phyloP scores from a whole-genome alignment of 805 yeast genomes.

The Saccharomycopsis sp. region DNA sequence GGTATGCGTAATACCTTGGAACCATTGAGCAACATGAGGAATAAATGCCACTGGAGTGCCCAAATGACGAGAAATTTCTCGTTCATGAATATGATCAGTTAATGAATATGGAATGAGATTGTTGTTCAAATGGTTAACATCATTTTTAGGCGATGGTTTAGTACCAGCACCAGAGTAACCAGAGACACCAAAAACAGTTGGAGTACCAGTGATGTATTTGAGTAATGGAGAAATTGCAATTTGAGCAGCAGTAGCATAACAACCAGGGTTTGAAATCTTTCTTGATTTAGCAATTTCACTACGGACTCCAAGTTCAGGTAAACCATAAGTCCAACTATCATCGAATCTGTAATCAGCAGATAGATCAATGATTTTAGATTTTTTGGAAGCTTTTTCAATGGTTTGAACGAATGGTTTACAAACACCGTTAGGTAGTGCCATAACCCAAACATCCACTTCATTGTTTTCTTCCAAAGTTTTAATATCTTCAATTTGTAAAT shows the following conservation, averaged over 20 bases:
- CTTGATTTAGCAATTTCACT: constrained; percentile 57
- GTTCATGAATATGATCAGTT: constrained; percentile 96
- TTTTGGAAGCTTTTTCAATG: constrained; percentile 61
- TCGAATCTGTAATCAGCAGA: constrained; percentile 97
- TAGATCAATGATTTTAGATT: constrained; percentile 80
- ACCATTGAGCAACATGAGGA: constrained; percentile 99
- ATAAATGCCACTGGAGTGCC: constrained; percentile 79
- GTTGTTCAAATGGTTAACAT: constrained; percentile 61
- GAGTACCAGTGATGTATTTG: constrained; percentile 59
- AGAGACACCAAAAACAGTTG: constrained; percentile 89
- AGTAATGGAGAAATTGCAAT: constrained; percentile 78
- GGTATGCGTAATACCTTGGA: constrained; percentile 95
- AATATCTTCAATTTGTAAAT: constrained; percentile 82
- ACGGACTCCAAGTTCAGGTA: constrained; percentile 85
- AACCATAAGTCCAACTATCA: constrained; percentile 86
- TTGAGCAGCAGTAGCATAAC: constrained; percentile 99
- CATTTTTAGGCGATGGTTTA: constrained; percentile 95
- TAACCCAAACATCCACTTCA: constrained; percentile 93
- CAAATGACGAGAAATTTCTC: constrained; percentile 77
- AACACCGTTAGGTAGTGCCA: constrained; percentile 98
- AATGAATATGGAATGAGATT: constrained; percentile 92
- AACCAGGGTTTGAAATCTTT: constrained; percentile 94
- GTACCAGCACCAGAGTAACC: constrained; percentile 99
- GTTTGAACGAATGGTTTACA: constrained; percentile 84
- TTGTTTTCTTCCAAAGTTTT: constrained; percentile 65